Evolutionary conservation across 2,329 filamentous ascomycete genomes (phyloP).

Genomic region (Trichoderma lentiforme): DNA sequence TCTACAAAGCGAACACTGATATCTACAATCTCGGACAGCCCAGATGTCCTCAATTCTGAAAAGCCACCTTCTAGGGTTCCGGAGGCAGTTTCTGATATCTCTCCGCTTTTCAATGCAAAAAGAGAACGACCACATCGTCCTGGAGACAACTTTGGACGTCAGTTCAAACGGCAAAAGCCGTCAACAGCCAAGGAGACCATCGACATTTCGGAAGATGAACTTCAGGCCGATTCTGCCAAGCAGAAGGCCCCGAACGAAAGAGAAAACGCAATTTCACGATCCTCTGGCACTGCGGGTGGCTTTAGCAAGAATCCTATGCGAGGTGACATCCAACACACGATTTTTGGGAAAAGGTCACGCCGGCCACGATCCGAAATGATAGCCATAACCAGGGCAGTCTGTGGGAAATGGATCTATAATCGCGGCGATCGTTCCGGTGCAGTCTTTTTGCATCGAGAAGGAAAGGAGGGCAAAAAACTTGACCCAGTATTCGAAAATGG

Average conservation of each 20-base stretch:
- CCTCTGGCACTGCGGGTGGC: too few relatives aligned
- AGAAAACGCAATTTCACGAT: not conserved
- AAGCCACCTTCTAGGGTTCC: slow-evolving; percentile 21
- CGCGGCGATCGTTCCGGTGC: not conserved
- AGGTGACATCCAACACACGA: slow-evolving; percentile 30
- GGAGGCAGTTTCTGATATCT: slow-evolving; percentile 26
- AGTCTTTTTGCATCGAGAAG: slow-evolving; percentile 8
- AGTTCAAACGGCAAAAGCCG: slow-evolving; percentile 21
- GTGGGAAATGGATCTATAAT: slow-evolving; percentile 21
- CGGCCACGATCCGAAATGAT: not conserved
- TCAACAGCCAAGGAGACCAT: slow-evolving; percentile 16
- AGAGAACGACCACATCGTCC: slow-evolving; percentile 5
- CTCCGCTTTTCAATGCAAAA: slow-evolving; percentile 1
- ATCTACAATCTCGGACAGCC: slow-evolving; percentile 21
- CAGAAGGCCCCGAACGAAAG: not conserved
- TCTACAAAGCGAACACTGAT: not conserved
- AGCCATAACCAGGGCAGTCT: slow-evolving; percentile 26
- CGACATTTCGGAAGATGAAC: slow-evolving; percentile 32
- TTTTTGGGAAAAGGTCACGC: slow-evolving; percentile 6
- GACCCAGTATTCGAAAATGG: slow-evolving; percentile 7
- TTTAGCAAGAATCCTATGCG: slow-evolving; percentile 16
- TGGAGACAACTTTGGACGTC: slow-evolving; percentile 14
- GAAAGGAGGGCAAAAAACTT: not conserved
- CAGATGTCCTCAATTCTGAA: slow-evolving; percentile 25
- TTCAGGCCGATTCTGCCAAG: slow-evolving; percentile 20